Evolutionary conservation across 2,329 filamentous ascomycete species (phyloP).

Genomic region (Fusarium tuaranense): DNA sequence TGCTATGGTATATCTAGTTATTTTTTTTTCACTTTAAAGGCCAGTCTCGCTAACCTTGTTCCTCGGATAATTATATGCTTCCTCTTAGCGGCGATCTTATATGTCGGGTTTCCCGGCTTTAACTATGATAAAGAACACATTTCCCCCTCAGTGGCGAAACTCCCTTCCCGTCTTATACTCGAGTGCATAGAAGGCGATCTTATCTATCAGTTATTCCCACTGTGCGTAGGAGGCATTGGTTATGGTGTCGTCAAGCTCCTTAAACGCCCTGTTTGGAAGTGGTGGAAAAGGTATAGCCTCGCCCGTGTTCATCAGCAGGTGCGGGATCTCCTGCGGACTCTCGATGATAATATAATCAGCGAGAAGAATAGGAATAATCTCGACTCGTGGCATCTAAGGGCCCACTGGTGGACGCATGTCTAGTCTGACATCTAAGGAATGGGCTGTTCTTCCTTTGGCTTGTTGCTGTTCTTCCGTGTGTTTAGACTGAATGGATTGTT

Average conservation of each 20-base stretch:
- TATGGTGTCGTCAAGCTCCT: background rate
- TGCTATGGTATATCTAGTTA: background rate
- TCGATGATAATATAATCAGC: background rate
- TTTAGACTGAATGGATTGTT: background rate
- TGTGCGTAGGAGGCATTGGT: too few species aligned
- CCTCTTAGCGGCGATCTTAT: background rate
- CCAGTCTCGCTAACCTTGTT: background rate
- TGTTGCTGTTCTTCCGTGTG: background rate
- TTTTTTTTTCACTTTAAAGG: background rate
- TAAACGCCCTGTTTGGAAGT: background rate
- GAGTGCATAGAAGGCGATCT: too few species aligned
- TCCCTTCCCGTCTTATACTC: too few species aligned
- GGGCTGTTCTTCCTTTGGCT: background rate
- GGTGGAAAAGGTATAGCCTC: background rate
- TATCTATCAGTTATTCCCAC: too few species aligned
- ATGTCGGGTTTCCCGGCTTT: too few species aligned
- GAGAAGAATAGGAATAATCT: background rate
- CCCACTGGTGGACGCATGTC: background rate
- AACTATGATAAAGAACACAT: too few species aligned
- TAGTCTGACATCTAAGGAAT: background rate
- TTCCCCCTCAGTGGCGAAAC: too few species aligned
- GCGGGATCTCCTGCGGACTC: background rate
- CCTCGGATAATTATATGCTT: background rate
- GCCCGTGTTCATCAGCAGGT: background rate
- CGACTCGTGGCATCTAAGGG: background rate